A percentile compares a stretch with the other conserved stretches of the same genome.
phyloP scores from a whole-genome alignment of 2,329 filamentous ascomycete genomes.

The Cladorrhinum sp. region DNA sequence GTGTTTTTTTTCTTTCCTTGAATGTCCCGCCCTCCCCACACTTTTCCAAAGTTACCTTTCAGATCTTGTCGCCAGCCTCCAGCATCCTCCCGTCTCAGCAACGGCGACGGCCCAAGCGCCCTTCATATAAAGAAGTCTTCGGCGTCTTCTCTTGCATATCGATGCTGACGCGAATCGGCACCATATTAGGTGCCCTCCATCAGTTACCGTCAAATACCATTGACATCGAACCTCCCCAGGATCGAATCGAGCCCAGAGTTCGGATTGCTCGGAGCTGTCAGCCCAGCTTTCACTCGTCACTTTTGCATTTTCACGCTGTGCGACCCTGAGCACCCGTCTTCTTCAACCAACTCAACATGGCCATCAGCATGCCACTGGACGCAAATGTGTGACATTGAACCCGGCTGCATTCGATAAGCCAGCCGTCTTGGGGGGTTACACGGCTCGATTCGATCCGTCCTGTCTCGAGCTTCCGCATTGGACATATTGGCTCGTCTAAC shows the following conservation, averaged over 20 bases:
- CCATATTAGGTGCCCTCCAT: not conserved
- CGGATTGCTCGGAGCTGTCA: not conserved
- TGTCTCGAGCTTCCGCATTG: constrained; percentile 23
- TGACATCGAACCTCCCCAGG: not conserved
- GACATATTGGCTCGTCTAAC: constrained; percentile 20
- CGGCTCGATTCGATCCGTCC: constrained; percentile 28
- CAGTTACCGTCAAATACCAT: not conserved
- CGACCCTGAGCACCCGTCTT: not conserved
- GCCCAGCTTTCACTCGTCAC: not conserved
- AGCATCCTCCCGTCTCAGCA: constrained; percentile 3
- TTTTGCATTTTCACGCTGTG: not conserved
- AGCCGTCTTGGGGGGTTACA: constrained; percentile 18
- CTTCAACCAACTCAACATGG: not conserved
- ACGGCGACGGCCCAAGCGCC: constrained; percentile 2
- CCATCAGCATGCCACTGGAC: constrained; percentile 7
- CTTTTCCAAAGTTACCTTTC: not conserved
- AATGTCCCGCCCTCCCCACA: constrained; percentile 15
- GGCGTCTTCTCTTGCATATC: constrained; percentile 20
- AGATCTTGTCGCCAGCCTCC: not conserved
- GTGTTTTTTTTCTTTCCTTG: constrained; percentile 13
- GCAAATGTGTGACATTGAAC: constrained; percentile 12
- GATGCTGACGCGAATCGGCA: constrained; percentile 3
- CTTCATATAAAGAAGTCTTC: constrained; percentile 14
- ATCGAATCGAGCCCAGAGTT: not conserved
- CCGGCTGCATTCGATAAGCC: constrained; percentile 4